Conservation (phyloP, 768 basidiomycete genomes). For the Naganishia kalamii region DNA sequence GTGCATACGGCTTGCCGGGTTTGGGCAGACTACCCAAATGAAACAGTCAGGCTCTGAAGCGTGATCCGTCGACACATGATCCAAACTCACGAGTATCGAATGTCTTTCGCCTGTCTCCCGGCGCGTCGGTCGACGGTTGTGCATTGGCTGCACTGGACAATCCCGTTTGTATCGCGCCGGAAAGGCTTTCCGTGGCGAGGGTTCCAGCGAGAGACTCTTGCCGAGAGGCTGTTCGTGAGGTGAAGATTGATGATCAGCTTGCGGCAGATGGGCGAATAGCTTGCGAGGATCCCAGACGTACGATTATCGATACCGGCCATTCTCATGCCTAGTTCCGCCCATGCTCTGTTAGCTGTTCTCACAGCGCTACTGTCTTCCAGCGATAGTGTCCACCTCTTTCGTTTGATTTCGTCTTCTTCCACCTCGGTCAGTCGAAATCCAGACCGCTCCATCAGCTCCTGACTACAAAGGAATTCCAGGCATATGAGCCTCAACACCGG, state of each 20-base stretch:
- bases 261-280: too few species aligned
- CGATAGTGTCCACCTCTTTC: background rate
- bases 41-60: too few species aligned
- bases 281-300: background rate
- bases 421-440: conserved; percentile 2
- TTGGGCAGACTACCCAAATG: background rate
- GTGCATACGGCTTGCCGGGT: background rate
- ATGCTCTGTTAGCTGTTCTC: background rate
- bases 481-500: background rate
- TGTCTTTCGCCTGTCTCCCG: background rate
- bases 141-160: background rate
- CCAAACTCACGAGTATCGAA: background rate
- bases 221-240: background rate
- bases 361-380: background rate
- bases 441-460: conserved; percentile 1
- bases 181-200: background rate
- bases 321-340: conserved; percentile 9
- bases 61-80: too few species aligned
- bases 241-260: too few species aligned
- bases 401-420: conserved; percentile 1
- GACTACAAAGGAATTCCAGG: background rate
- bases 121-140: background rate
- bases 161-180: background rate
- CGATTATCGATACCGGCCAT: background rate
- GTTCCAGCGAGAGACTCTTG: background rate